Evolutionary conservation across 805 yeast genomes (phyloP), one percentile per base, ranked within the genome.

Genomic region (Saturnispora saitoi): DNA sequence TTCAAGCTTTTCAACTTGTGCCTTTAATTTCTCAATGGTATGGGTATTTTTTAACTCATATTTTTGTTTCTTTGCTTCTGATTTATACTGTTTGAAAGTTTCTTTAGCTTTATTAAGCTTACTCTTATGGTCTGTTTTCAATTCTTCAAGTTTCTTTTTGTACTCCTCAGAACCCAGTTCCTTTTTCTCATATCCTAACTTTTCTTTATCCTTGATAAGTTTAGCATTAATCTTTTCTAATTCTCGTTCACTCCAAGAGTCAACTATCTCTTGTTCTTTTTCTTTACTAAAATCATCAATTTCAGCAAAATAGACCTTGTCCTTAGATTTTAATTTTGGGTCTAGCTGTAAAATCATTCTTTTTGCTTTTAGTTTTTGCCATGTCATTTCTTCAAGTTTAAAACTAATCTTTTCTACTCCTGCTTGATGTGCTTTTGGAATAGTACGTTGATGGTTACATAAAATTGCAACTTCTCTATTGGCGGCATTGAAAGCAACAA

Each of bases 391-490:
- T 58, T 80, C 77, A 49, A 91, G 77, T 57, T 75, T 81, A 47
- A 84, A 95, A 55, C 71, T 77, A 41, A 88, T 88, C 62, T 83
- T 87, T 55, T 80, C 86, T 51, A 91, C 87, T 5, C 89, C 73
- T 22, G 78, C 77, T 42, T 85, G 95, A 61, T 91, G 97, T 4
- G 79, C 78, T 62, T 90, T 91, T 44, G 89, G 77, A 9, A 90
- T 89, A 17, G 95, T 80, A 66, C 96, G 81, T 73, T 90, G 98
- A 76, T 90, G 98, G 73, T 90, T 90, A 84, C 98, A 90, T 58
- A 90, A 70, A 52, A 90, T 88, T 5, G 98, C 98, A 51, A 90
- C 98, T 2, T 91, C 84, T 66, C 97, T 78, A 64, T 90, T 90
- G 1, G 98, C 98, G 19, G 96, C 96, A 66, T 91, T 90, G 67